These are phyloP conservation scores for Marvania coccoides DNA, from an alignment of 139 green algal species.

Conservation along the genomic window DNA sequence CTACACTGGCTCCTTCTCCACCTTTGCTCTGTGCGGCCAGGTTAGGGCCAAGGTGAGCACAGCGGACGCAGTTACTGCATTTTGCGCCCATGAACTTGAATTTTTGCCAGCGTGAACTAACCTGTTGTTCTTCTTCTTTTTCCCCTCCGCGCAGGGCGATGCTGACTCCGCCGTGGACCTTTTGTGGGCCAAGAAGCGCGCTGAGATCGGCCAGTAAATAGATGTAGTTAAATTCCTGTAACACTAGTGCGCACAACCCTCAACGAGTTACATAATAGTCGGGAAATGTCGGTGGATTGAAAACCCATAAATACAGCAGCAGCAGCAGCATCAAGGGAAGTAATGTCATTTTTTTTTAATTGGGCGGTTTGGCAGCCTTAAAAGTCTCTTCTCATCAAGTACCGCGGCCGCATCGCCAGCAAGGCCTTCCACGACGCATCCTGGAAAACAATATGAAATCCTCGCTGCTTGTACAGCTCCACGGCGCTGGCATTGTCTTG, in stretches of 20 bases:
- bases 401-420: conserved; percentile 16
- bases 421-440: conserved; percentile 12
- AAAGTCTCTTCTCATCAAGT: conserved; percentile 24
- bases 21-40: conserved; percentile 87
- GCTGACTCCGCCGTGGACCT: conserved; percentile 82
- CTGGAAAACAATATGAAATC: conserved; percentile 16
- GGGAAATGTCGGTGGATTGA: too few species aligned
- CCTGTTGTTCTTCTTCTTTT: conserved; percentile 1
- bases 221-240: conserved; percentile 4
- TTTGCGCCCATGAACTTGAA: not conserved
- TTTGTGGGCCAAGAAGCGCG: conserved; percentile 80
- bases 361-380: not conserved
- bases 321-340: too few species aligned
- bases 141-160: conserved; percentile 64
- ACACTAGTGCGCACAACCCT: too few species aligned
- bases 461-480: conserved; percentile 24
- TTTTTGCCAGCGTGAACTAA: not conserved
- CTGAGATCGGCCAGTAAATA: conserved; percentile 41
- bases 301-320: too few species aligned
- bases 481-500: conserved; percentile 33
- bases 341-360: not conserved
- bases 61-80: not conserved
- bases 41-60: conserved; percentile 59
- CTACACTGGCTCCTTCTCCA: conserved; percentile 90
- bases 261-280: too few species aligned